Evolutionary conservation across 768 basidiomycete genomes (phyloP).

Genomic region (Tylopilus balloui): DNA sequence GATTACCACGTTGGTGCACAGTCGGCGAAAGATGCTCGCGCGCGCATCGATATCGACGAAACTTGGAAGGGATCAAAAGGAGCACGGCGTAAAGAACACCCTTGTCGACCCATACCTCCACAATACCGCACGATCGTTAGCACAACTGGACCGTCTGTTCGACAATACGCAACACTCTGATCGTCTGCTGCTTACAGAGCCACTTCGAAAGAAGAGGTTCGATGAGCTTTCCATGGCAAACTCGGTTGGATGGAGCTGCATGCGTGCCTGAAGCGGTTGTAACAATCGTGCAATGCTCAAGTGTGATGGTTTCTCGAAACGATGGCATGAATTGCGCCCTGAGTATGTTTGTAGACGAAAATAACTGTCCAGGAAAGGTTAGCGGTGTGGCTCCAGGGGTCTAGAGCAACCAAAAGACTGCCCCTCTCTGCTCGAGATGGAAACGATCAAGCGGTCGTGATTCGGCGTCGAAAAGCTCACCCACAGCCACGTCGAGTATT

Average conservation of each 20-base stretch:
- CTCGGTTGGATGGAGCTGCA: not conserved
- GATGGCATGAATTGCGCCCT: not conserved
- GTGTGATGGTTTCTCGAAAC: not conserved
- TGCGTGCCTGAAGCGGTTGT: not conserved
- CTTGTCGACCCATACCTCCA: not conserved
- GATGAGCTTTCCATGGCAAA: not conserved
- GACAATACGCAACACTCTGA: not conserved
- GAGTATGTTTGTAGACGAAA: not conserved
- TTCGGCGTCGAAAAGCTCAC: not conserved
- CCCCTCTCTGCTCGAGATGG: not conserved
- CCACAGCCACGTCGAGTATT: not conserved
- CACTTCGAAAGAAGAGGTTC: not conserved
- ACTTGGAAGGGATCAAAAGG: conserved; percentile 2
- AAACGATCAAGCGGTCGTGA: not conserved
- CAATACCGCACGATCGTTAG: conserved; percentile 1
- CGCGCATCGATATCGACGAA: conserved; percentile 11
- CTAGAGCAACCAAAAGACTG: not conserved
- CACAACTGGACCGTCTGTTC: no score
- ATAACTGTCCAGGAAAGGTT: not conserved
- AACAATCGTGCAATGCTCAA: not conserved
- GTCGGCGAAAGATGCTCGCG: not conserved
- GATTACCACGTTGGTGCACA: no score
- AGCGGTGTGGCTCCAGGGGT: not conserved
- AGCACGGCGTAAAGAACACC: not conserved
- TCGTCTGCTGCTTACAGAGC: conserved; percentile 7